Evolutionary conservation across 169 alveolate species (phyloP).

Genomic region (Eimeria acervulina): DNA sequence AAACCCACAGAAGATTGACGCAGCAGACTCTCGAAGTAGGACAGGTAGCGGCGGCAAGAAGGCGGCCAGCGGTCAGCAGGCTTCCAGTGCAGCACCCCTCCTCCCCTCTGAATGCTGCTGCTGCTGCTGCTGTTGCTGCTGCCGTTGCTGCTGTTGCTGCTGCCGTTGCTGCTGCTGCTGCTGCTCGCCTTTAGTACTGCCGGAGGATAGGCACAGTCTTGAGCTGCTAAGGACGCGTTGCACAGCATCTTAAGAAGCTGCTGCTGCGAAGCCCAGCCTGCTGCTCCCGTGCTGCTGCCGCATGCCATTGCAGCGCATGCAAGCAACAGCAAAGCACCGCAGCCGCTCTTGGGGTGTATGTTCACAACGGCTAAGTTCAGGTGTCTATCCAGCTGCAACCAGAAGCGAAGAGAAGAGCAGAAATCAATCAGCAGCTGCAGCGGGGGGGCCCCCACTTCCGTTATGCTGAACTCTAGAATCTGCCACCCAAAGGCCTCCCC

Average conservation of each 20-base stretch:
- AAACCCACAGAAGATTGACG: conserved; percentile 24
- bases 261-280: conserved; percentile 45
- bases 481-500: conserved; percentile 70
- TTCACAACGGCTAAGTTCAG: conserved; percentile 56
- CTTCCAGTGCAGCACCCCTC: conserved; percentile 78
- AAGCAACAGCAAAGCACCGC: conserved; percentile 66
- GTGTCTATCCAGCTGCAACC: conserved; percentile 72
- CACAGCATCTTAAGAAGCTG: conserved; percentile 74
- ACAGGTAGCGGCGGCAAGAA: conserved; percentile 70
- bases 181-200: neutral
- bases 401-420: conserved; percentile 61
- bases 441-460: conserved; percentile 70
- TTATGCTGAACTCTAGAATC: conserved; percentile 22
- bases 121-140: neutral
- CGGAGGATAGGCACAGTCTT: conserved; percentile 35
- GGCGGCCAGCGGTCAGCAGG: conserved; percentile 74
- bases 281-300: conserved; percentile 38
- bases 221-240: conserved; percentile 69
- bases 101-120: conserved; percentile 41
- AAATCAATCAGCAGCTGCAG: conserved; percentile 62
- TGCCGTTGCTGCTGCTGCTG: conserved; percentile 25
- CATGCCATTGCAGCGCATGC: conserved; percentile 72
- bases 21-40: conserved; percentile 71
- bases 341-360: conserved; percentile 66
- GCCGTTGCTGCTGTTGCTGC: neutral